phyloP scores from a whole-genome alignment of 257 asterid species.

The Echium plantagineum region DNA sequence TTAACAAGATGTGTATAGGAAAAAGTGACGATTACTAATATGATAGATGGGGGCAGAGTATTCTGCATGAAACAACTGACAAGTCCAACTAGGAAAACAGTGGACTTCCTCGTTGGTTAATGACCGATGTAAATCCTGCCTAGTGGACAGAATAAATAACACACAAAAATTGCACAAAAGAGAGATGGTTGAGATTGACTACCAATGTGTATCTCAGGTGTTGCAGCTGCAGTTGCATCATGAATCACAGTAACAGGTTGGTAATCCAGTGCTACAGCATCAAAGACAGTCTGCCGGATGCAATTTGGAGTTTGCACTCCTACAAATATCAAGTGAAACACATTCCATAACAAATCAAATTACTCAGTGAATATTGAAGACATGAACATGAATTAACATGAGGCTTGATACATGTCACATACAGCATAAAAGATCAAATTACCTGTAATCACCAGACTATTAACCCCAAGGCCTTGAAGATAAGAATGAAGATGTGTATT shows the following conservation, averaged over 20 bases:
- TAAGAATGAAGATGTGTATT: constrained; percentile 69
- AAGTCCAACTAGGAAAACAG: not conserved
- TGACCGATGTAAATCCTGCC: not conserved
- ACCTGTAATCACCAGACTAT: constrained; percentile 53
- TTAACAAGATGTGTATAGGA: no score
- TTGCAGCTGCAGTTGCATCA: constrained; percentile 91
- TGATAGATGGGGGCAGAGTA: no score
- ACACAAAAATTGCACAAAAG: not conserved
- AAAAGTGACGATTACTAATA: no score
- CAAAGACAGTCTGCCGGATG: constrained; percentile 75
- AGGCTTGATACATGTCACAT: not conserved
- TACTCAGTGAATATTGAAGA: not conserved
- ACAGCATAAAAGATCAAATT: constrained; percentile 3
- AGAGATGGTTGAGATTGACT: constrained; percentile 8
- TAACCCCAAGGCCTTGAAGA: constrained; percentile 55
- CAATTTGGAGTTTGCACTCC: constrained; percentile 97
- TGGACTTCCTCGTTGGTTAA: not conserved
- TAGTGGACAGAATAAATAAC: not conserved
- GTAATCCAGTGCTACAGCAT: constrained; percentile 75
- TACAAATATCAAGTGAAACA: constrained; percentile 13
- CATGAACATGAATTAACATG: not conserved
- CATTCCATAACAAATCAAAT: not conserved
- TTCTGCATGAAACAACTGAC: no score
- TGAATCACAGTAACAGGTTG: constrained; percentile 44
- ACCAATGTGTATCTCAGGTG: constrained; percentile 69